Evolutionary conservation across 257 asterid genomes (phyloP).

Genomic region (Jacaranda copaia): DNA sequence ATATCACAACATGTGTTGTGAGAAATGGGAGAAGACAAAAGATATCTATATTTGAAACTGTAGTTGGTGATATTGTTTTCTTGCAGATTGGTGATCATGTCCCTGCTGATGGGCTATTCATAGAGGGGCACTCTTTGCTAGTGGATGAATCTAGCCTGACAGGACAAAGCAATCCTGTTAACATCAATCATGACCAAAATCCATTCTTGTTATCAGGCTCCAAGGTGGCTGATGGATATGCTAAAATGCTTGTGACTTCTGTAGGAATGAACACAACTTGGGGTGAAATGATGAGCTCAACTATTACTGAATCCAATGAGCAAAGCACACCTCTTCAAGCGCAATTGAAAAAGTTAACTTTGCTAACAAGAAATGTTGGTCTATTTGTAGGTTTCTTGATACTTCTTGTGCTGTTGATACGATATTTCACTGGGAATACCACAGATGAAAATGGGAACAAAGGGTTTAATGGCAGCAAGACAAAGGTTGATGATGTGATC

Average conservation of each 20-base stretch:
- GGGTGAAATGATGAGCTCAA: constrained; percentile 62
- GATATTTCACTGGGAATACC: no score
- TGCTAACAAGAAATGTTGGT: constrained; percentile 48
- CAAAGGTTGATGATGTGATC: constrained; percentile 16
- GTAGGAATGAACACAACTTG: constrained; percentile 46
- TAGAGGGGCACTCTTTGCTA: constrained; percentile 32
- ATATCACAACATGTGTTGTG: constrained; percentile 13
- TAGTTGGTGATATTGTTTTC: constrained; percentile 27
- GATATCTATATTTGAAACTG: neutral
- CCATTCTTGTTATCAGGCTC: constrained; percentile 36
- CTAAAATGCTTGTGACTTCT: constrained; percentile 23
- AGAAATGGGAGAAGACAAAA: constrained; percentile 22
- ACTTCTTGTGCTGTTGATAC: constrained; percentile 9
- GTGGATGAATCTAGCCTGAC: constrained; percentile 38
- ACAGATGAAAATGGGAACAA: no score
- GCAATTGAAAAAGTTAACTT: constrained; percentile 47
- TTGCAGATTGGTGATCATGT: constrained; percentile 34
- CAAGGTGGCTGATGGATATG: constrained; percentile 32
- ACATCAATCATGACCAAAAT: neutral
- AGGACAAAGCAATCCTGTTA: constrained; percentile 15
- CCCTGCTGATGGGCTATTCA: constrained; percentile 35
- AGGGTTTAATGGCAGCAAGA: no score
- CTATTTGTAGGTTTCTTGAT: constrained; percentile 49
- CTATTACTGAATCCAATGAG: constrained; percentile 39
- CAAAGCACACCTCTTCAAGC: constrained; percentile 56